Base-by-base conservation (phyloP, 225 moss, liverwort and hornwort species). In the Pseudisothecium myosuroides region DNA sequence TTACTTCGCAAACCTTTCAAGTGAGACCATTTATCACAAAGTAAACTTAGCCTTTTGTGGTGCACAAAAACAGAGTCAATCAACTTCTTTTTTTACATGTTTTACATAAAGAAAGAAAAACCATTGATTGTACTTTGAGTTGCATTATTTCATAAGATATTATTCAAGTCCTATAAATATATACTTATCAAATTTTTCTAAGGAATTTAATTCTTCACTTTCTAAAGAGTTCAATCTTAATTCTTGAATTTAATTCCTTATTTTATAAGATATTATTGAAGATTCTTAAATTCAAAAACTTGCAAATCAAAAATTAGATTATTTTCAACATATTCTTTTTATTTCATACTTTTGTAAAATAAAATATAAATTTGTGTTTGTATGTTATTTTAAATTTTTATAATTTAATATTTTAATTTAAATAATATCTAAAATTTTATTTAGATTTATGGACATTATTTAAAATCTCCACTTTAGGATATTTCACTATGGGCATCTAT, bases 51-150 rank as follows among this genome's bases (percentile, higher is more conserved):
- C 1, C 0, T 47, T 72, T 74, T 18, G 11, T 31, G 6, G 4
- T 19, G 11, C 0, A 47, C 1, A 19, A 31, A 74, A 19, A 6
- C 0, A 19, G 0, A 31, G 31, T 47, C 47, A 47, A 21, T 52
- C 5, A 34, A 76, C 52, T 12, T 4, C 0, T 2, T 52, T 29
- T 52, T 52, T 52, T 76, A 14, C 8, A 34, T 14, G 8, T 52
- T 76, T 52, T 36, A 36, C 0, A 76, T 5, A 20, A 4, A 34
- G 14, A 22, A 5, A 34, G 14, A 54, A 34, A 76, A 50, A 14
- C 2, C 1, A 52, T 52, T 52, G 5, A 52, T 76, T 76, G 8
- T 23, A 14, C 0, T 3, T 36, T 21, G 9, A 13, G 0, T 36
- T 52, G 22, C 2, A 23, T 54, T 52, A 8, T 54, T 36, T 36